These are phyloP conservation scores for Eucalyptus caleyi DNA, from an alignment of 345 rosid genomes.

Conservation along the genomic window DNA sequence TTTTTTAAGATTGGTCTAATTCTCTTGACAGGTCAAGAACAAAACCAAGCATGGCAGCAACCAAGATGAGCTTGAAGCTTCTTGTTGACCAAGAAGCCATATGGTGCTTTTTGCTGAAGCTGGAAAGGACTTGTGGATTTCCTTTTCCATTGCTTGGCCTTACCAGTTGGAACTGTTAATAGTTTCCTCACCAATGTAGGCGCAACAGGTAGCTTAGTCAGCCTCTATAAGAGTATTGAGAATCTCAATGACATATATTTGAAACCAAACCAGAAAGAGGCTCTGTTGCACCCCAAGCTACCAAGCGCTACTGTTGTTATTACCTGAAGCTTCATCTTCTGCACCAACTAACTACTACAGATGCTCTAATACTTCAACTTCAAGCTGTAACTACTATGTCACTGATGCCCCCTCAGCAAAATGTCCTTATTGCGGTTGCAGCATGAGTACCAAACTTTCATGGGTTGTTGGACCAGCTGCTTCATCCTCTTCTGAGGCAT, in stretches of 20 bases:
- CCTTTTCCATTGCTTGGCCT: neutral
- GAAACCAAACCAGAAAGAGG: neutral
- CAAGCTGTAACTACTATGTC: neutral
- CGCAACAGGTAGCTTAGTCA: neutral
- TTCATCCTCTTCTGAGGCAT: neutral
- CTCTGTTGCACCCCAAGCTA: neutral
- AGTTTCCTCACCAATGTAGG: neutral
- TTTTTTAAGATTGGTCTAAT: neutral
- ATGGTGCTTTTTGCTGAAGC: neutral
- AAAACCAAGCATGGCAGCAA: neutral
- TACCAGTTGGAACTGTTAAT: neutral
- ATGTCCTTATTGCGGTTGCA: neutral
- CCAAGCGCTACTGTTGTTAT: neutral
- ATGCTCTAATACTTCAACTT: neutral
- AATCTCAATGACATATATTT: neutral
- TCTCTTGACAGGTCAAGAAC: neutral
- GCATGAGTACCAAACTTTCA: neutral
- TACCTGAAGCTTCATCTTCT: neutral
- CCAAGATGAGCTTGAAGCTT: neutral
- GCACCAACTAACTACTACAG: neutral
- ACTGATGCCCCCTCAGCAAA: neutral
- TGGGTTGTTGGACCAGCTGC: neutral
- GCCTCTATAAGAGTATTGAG: neutral
- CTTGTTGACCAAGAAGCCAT: neutral
- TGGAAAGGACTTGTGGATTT: slow-evolving; percentile 1